Evolutionary conservation across 2,329 filamentous ascomycete species (phyloP), one percentile per base, ranked within the genome.

Genomic region (Exserohilum rostratum): DNA sequence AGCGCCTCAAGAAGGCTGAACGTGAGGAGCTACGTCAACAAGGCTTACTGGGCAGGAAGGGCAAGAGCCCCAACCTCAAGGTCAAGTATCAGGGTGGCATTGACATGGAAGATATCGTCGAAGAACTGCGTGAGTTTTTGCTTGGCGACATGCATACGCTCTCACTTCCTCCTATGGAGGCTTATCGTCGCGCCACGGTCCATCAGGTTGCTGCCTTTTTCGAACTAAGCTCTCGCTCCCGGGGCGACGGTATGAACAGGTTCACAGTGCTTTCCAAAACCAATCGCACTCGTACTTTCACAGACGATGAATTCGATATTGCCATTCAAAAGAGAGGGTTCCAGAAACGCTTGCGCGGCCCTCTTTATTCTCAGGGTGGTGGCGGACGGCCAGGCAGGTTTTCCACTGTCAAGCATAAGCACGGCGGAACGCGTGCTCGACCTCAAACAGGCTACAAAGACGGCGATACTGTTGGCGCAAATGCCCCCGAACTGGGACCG

Each of bases 381-480:
- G 51, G 53, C 25, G 46, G 54, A 25, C 62, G 60, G 44, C 46
- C 49, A 3, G 54, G 55, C 15, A 62, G 46, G 1, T 58, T 58
- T 18, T 46, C 42, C 3, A 55, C 48, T 5, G 43, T 55, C 48
- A 55, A 55, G 20, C 53, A 55, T 18, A 55, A 51, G 22, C 62
- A 60, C 3, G 51, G 58, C 11, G 61, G 58, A 40, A 42, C 46
- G 7, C 60, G 58, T 13, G 38, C 49, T 10, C 66, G 63, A 13
- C 59, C 65, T 13, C 61, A 53, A 15, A 60, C 65, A 13, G 64
- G 81, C 1, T 91, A 95, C 63, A 85, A 84, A 57, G 90, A 98
- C 67, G 95, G 95, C 15, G 93, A 98, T 62, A 80, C 96, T 25
- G 92, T 98, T 2, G 95, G 93, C 43, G 91, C 85, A 1, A 85